A percentile compares a stretch with the other conserved stretches of the same genome.
Conservation (phyloP, 257 asterid genomes). For the Nicotiana benthamiana region DNA sequence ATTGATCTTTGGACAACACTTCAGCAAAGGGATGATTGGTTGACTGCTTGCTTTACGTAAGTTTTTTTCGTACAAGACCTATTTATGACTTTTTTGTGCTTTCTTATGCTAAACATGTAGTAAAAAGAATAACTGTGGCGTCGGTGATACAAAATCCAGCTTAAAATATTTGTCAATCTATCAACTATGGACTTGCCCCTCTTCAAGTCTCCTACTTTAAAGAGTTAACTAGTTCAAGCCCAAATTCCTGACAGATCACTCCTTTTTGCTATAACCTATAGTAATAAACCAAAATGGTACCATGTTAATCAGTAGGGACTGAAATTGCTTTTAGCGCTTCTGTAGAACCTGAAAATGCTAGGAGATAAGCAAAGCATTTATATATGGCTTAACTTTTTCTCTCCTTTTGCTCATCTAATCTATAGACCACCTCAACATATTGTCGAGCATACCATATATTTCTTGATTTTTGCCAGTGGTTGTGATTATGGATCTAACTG, state of each 20-base stretch:
- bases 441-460: not conserved
- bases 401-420: not conserved
- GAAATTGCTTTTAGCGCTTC: not conserved
- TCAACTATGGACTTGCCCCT: not conserved
- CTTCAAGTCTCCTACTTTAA: not conserved
- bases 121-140: not conserved
- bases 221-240: not conserved
- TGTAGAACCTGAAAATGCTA: not conserved
- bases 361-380: not conserved
- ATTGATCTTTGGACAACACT: slow-evolving; percentile 62
- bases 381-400: not conserved
- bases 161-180: not conserved
- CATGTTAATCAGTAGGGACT: not conserved
- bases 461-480: not conserved
- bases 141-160: not conserved
- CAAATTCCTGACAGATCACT: not conserved
- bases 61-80: slow-evolving; percentile 1
- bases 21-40: slow-evolving; percentile 68
- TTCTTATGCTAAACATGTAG: not conserved
- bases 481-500: not conserved
- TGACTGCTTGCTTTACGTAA: slow-evolving; percentile 51
- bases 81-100: not conserved
- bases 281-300: not conserved
- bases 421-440: not conserved
- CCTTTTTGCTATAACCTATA: not conserved